Evolutionary conservation across 139 green algal genomes (phyloP), one percentile per base, ranked within the genome.

Genomic region (Volvox reticuliferus): DNA sequence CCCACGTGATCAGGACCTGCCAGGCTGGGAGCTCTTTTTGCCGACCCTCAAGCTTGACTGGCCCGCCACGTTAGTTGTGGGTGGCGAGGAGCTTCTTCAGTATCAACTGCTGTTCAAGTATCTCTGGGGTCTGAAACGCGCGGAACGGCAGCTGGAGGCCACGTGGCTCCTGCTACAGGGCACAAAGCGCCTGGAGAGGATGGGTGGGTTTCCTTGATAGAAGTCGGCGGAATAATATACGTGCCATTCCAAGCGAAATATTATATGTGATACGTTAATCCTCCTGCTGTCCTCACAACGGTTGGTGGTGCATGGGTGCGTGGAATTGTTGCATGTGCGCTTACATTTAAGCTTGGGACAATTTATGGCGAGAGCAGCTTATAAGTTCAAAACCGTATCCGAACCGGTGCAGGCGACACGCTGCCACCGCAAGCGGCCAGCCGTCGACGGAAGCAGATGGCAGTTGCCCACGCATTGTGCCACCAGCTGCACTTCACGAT

Each of bases 71-170:
- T 91, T 99, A 36, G 95, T 99, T 44, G 93, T 98, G 26, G 93
- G 93, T n/a, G 88, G 95, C 61, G 80, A 93, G 18, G 93, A 96
- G 79, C 90, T 99, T 67, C 91, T 93, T n/a, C 95, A 97, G 89
- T 99, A 99, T 95, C 98, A 99, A 90, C 92, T 98, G 35, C 91
- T 98, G 28, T 98, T 98, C 90, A 94, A 96, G 88, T 96, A 99
- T 90, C 90, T 99, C 30, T 97, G 98, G 81, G 91, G 94, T 44
- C 94, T 98, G 62, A 98, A 99, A 93, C 95, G 94, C 71, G 94
- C 96, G 65, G 98, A 99, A 94, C 91, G 95, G n/a, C 89, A 97
- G 92, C 95, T 99, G 68, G 91, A 89, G 26, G 86, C 80, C 28
- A 93, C 95, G 22, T 98, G 96, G 93, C 87, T 94, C 36, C 75